A percentile compares a stretch with the other conserved stretches of the same genome.
These are phyloP conservation scores for Mycotypha africana DNA, from an alignment of 371 early-diverging fungal species.

Conservation along the genomic window DNA sequence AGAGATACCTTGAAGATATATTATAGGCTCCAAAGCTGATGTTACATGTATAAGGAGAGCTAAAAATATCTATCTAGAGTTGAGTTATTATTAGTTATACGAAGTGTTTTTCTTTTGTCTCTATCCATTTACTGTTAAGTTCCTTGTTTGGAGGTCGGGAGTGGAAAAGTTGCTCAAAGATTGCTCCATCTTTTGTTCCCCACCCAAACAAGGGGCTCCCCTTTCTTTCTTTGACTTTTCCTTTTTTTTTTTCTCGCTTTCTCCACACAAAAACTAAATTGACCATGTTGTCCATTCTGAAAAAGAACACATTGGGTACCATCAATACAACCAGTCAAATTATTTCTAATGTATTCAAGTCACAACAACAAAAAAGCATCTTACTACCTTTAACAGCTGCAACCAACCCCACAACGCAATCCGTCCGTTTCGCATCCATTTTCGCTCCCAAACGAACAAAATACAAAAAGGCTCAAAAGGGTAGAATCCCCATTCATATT, in stretches of 20 bases:
- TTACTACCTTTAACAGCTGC: background rate
- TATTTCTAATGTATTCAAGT: slow-evolving; percentile 11
- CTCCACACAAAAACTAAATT: background rate
- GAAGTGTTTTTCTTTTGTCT: too few relatives aligned
- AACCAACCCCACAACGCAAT: slow-evolving; percentile 2
- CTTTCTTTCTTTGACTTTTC: background rate
- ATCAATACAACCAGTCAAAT: slow-evolving; percentile 4
- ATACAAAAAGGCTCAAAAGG: slow-evolving; percentile 86
- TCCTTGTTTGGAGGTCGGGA: too few relatives aligned
- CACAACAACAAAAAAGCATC: background rate
- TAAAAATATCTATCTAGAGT: too few relatives aligned
- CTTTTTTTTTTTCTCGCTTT: background rate
- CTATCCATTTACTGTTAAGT: too few relatives aligned
- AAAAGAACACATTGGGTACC: slow-evolving; percentile 13
- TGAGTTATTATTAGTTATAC: too few relatives aligned
- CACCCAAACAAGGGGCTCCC: too few relatives aligned
- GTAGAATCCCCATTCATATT: slow-evolving; percentile 74
- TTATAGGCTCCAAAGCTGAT: too few relatives aligned
- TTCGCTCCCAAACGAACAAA: slow-evolving; percentile 78
- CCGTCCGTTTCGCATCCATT: slow-evolving; percentile 49
- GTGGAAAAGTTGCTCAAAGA: too few relatives aligned
- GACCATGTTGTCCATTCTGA: slow-evolving; percentile 22
- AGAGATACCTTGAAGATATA: too few relatives aligned
- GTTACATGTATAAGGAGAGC: too few relatives aligned
- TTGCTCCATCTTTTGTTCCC: too few relatives aligned